Base-by-base conservation (phyloP, 2,329 filamentous ascomycete genomes). In the Fusarium chlamydosporum region DNA sequence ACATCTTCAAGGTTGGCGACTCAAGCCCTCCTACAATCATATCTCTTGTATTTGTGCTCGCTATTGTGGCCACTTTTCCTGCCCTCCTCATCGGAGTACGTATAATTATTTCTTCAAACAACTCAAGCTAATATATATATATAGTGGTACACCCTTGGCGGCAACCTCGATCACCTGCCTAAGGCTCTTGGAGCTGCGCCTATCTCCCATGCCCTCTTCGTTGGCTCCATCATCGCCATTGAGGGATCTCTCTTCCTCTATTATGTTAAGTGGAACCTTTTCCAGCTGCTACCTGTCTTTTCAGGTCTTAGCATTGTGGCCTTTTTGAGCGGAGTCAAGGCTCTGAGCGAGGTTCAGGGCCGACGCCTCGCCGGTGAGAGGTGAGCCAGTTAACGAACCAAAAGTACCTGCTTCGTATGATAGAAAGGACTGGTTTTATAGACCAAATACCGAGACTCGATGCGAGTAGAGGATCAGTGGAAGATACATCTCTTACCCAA, bases 241-340 rank as follows among this genome's bases (percentile, higher is more conserved):
- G 96, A 99, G 80, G 92, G 88, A 16, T 89, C 97, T 58, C 97
- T 99, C 82, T 95, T 96, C 83, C 82, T 97, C 71, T 99, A 99
- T 86, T 98, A 98, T 82, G 91, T 88, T 54, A 88, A 83, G 76
- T 97, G 95, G 94, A 97, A 91, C 76, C 84, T 99, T 45, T 97
- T 98, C 85, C 91, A 97, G 83, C 89, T 89, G 15, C 84, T 99
- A 50, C 94, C 94, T 6, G 89, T 89, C 27, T 89, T 91, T 55
- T 84, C 84, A 34, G 81, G 89, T 42, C 87, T 96, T 31, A 89
- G 90, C 16, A 80, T 86, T 27, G 87, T 94, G 56, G 88, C 92
- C 12, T 93, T 97, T 77, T 80, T 98, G 67, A 97, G 93, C 77
- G 96, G 96, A 58, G 94, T 91, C 77, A 91, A 94, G 79, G 96